Conservation (phyloP, 768 basidiomycete species). For the Amanita pallidorosea region DNA sequence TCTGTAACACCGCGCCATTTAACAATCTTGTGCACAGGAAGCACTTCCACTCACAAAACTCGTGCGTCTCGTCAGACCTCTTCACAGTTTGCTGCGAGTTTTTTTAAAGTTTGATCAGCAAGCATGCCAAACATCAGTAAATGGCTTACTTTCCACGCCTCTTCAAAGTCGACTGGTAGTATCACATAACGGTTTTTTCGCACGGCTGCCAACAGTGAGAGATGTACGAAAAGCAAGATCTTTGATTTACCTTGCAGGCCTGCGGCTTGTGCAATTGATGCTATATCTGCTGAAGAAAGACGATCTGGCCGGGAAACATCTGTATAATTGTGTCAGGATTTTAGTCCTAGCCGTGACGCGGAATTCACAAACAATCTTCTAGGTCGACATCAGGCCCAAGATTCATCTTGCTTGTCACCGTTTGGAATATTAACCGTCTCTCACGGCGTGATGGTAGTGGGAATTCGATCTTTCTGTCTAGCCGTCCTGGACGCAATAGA, state of each 20-base stretch:
- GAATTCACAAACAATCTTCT: conserved; percentile 78
- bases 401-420: conserved; percentile 96
- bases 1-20: background rate
- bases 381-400: conserved; percentile 95
- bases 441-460: conserved; percentile 90
- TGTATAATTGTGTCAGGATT: conserved; percentile 20
- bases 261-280: conserved; percentile 92
- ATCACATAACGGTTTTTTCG: conserved; percentile 98
- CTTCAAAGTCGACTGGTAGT: conserved; percentile 94
- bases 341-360: background rate
- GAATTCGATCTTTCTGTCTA: conserved; percentile 99
- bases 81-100: conserved; percentile 87
- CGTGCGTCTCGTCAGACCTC: conserved; percentile 89
- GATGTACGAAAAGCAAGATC: background rate
- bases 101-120: conserved; percentile 17
- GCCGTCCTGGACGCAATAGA: conserved; percentile 89
- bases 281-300: conserved; percentile 90
- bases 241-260: conserved; percentile 74
- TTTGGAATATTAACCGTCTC: conserved; percentile 96
- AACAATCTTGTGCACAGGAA: background rate
- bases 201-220: conserved; percentile 48
- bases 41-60: conserved; percentile 65
- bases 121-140: conserved; percentile 38
- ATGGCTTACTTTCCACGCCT: conserved; percentile 95
- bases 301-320: conserved; percentile 96